Conservation (phyloP, 2,329 filamentous ascomycete species). For the Penicillium janthinellum region DNA sequence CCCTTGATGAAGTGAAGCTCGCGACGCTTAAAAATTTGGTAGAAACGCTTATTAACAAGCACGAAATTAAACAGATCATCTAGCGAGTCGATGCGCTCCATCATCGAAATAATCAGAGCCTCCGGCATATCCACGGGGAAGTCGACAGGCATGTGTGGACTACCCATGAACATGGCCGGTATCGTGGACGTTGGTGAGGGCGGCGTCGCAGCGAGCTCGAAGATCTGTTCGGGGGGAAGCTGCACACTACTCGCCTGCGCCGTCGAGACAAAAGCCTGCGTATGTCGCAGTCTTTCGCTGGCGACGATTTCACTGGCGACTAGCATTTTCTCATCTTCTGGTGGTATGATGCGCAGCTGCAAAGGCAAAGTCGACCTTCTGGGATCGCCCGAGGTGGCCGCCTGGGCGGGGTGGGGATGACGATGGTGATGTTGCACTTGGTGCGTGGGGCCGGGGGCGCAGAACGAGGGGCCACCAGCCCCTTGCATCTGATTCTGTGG, state of each 20-base stretch:
- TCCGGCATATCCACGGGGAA: conserved; percentile 51
- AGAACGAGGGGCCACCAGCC: conserved; percentile 1
- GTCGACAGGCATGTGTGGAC: conserved; percentile 21
- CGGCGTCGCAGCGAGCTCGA: conserved; percentile 36
- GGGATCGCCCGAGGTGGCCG: background rate
- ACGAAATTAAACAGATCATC: conserved; percentile 59
- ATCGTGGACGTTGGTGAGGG: conserved; percentile 21
- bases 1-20: conserved; percentile 57
- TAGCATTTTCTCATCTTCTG: conserved; percentile 30
- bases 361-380: background rate
- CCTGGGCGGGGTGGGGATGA: background rate
- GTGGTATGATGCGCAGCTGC: conserved; percentile 1
- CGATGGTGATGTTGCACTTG: background rate
- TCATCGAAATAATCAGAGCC: conserved; percentile 54
- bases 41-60: conserved; percentile 58
- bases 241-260: conserved; percentile 25
- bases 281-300: conserved; percentile 21
- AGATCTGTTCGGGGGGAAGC: conserved; percentile 29
- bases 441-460: conserved; percentile 2
- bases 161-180: background rate
- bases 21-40: conserved; percentile 59
- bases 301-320: conserved; percentile 22
- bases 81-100: conserved; percentile 52
- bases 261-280: conserved; percentile 19
- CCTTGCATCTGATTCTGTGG: background rate